Conservation (phyloP, 78 protist genomes). For the Emiliania huxleyi region DNA sequence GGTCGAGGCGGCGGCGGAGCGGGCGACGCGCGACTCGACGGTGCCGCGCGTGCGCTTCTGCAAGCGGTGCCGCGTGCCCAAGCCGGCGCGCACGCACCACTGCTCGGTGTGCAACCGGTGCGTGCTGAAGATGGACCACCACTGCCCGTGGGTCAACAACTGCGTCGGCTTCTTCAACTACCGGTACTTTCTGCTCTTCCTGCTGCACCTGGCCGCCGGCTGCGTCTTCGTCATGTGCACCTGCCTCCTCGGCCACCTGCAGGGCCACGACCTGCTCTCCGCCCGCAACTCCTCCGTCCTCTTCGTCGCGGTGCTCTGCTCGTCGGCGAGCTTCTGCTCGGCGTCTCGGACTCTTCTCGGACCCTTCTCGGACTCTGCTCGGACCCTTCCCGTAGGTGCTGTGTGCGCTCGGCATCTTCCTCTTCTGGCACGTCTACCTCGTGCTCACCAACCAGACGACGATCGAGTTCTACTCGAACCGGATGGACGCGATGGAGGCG, state of each 20-base stretch:
- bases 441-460: slow-evolving; percentile 60
- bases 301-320: not conserved
- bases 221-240: not conserved
- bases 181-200: not conserved
- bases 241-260: not conserved
- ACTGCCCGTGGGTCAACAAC: slow-evolving; percentile 46
- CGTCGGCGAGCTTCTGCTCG: no score
- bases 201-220: not conserved
- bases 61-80: not conserved
- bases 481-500: slow-evolving; percentile 6
- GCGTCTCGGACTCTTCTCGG: no score
- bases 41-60: not conserved
- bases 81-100: slow-evolving; percentile 3
- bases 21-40: not conserved
- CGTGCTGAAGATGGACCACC: not conserved
- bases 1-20: not conserved
- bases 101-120: not conserved
- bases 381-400: no score
- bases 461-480: slow-evolving; percentile 57
- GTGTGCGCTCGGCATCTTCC: slow-evolving; percentile 45
- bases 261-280: not conserved
- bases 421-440: slow-evolving; percentile 63
- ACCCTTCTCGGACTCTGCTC: no score
- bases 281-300: not conserved
- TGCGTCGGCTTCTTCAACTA: slow-evolving; percentile 61